Conservation (phyloP, 2,329 filamentous ascomycete genomes). For the Neoscytalidium dimidiatum region DNA sequence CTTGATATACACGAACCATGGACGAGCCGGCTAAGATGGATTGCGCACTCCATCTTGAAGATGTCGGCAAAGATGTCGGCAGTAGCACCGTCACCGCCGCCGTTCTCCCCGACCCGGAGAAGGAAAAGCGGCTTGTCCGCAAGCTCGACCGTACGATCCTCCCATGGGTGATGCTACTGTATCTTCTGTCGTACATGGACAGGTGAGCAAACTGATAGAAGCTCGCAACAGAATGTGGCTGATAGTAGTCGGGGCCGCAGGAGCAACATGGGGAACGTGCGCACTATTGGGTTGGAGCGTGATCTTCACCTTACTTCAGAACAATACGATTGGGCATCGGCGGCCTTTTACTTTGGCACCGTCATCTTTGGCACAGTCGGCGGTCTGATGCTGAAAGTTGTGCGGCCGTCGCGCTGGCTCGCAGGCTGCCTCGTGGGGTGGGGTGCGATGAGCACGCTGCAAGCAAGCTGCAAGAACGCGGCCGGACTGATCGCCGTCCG, state of each 20-base stretch:
- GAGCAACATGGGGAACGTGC: background rate
- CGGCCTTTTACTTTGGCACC: background rate
- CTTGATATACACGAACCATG: background rate
- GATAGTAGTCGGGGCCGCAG: background rate
- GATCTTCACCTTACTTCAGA: background rate
- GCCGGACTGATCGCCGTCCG: background rate
- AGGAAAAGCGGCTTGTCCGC: slow-evolving; percentile 46
- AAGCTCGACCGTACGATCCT: slow-evolving; percentile 48
- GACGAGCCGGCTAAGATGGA: background rate
- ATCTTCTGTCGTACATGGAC: slow-evolving; percentile 51
- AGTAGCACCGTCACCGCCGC: background rate
- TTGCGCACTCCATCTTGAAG: background rate
- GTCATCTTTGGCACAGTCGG: background rate
- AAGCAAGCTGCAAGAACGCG: background rate
- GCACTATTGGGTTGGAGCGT: background rate
- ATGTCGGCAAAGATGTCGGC: background rate
- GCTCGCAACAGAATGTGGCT: background rate
- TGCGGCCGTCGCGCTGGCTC: background rate
- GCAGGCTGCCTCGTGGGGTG: background rate
- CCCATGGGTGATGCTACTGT: slow-evolving; percentile 53
- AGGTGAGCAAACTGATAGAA: slow-evolving; percentile 15
- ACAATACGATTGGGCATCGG: background rate
- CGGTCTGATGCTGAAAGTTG: background rate
- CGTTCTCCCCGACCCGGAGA: slow-evolving; percentile 24
- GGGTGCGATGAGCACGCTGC: background rate